Conservation (phyloP, 2,329 filamentous ascomycete genomes). For the Fonsecaea multimorphosa region DNA sequence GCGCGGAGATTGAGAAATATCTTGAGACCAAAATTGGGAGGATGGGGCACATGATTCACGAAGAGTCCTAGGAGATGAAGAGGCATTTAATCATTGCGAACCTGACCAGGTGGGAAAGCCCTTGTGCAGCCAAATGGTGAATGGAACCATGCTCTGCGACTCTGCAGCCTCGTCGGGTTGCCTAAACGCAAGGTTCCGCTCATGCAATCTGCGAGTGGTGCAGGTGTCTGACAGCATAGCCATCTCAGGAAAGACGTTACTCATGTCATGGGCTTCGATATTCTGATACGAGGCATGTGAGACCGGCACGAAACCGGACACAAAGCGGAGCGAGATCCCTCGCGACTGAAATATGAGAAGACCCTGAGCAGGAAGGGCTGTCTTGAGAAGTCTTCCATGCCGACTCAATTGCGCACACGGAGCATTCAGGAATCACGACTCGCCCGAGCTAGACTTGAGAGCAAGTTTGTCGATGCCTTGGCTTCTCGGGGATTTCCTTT, state of each 20-base stretch:
- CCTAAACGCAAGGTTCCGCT: background rate
- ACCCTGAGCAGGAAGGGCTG: background rate
- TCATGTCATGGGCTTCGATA: background rate
- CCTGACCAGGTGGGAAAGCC: background rate
- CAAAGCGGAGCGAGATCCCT: background rate
- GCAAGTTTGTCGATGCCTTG: background rate
- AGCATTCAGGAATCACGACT: background rate
- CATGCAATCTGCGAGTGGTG: background rate
- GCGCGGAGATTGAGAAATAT: slow-evolving; percentile 91
- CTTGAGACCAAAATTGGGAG: slow-evolving; percentile 93
- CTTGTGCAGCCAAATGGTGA: background rate
- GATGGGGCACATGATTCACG: slow-evolving; percentile 77
- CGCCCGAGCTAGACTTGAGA: background rate
- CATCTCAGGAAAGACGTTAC: background rate
- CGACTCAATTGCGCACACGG: background rate
- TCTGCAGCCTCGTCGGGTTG: background rate
- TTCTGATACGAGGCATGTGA: background rate
- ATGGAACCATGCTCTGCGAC: background rate
- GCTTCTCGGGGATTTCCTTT: background rate
- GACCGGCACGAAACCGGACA: background rate
- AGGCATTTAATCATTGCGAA: background rate
- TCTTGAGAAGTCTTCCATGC: background rate
- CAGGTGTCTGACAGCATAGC: background rate
- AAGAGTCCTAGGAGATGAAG: slow-evolving; percentile 24
- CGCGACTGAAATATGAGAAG: background rate